Evolutionary conservation across 164 flowering plant genomes (phyloP).

Genomic region (Kingdonia uniflora): DNA sequence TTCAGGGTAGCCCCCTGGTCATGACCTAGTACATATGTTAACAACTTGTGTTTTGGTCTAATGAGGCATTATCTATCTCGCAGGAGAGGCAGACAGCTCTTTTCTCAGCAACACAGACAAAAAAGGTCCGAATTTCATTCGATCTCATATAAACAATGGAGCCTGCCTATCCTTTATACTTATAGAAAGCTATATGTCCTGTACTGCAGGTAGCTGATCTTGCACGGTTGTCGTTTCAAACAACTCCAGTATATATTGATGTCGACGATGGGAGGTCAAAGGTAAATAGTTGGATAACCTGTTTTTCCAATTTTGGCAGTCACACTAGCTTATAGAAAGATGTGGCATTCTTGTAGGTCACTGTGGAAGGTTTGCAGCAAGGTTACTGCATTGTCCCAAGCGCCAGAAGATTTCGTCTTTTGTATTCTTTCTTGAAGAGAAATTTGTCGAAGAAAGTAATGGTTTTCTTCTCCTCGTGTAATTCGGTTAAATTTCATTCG

Average conservation of each 20-base stretch:
- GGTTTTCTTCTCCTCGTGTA: constrained; percentile 95
- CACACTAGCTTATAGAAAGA: constrained; percentile 3
- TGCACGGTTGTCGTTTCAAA: constrained; percentile 73
- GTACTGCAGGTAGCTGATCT: constrained; percentile 81
- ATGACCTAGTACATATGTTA: too few species aligned
- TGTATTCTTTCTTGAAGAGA: constrained; percentile 80
- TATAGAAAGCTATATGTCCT: background rate
- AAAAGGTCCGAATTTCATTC: constrained; percentile 43
- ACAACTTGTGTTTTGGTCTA: too few species aligned
- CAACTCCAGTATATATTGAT: constrained; percentile 68
- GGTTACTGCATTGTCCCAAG: constrained; percentile 82
- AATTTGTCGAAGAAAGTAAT: constrained; percentile 83
- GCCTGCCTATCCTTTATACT: too few species aligned
- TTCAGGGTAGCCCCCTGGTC: too few species aligned
- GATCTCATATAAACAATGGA: background rate
- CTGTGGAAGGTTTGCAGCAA: constrained; percentile 82
- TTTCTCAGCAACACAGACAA: constrained; percentile 94
- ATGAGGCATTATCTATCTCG: constrained; percentile 11
- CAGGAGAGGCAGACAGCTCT: constrained; percentile 93
- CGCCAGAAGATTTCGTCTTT: constrained; percentile 60
- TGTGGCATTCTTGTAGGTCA: constrained; percentile 41
- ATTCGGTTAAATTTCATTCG: constrained; percentile 81
- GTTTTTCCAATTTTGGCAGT: background rate
- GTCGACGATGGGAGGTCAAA: constrained; percentile 87
- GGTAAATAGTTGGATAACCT: constrained; percentile 25